Evolutionary conservation across 2,329 filamentous ascomycete genomes (phyloP), one percentile per base, ranked within the genome.

Genomic region (Aureobasidium sp.): DNA sequence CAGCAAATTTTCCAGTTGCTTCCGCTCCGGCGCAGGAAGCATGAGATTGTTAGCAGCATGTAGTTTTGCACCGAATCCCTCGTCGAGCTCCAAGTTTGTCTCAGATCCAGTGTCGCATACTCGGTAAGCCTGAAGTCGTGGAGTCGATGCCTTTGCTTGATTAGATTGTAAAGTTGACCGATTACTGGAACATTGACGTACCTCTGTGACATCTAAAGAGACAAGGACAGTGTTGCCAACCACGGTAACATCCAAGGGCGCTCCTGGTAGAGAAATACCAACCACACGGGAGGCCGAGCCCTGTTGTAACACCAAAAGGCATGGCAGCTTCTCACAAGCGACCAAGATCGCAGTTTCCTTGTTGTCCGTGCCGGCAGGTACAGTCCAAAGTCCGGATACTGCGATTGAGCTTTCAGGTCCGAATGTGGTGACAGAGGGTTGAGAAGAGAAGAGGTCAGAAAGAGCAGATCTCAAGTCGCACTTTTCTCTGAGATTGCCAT

Each of bases 231-330:
- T 67, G 48, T 64, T 62, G 62, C 63, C 68, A 45, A 48, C 29
- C 17, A 65, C 82, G 68, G 89, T 91, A 8, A 87, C 87, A 2
- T 80, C 77, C 5, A 90, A 72, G 42, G 77, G 72, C 59, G 90
- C 69, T 17, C 65, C 65, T 7, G 49, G 57, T 29, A 67, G 1
- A 71, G 64, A 76, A 17, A 62, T 20, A 25, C n/a, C 60, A 45
- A 15, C 29, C 49, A 56, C 9, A 4, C 27, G 25, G 15, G 49
- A 25, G 20, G 48, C 17, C 15, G 36, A 20, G 11, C 17, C 14
- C 15, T 37, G n/a, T 22, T 20, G 87, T 89, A 41, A 42, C 15
- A 82, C 76, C 72, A 93, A 86, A 9, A 95, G 75, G 44, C 81
- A 88, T 63, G 85, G 82, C 31, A 77, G 58, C 5, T 75, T 75